Base-by-base conservation (phyloP, 75 land plant genomes). In the Pseudotsuga menziesii region DNA sequence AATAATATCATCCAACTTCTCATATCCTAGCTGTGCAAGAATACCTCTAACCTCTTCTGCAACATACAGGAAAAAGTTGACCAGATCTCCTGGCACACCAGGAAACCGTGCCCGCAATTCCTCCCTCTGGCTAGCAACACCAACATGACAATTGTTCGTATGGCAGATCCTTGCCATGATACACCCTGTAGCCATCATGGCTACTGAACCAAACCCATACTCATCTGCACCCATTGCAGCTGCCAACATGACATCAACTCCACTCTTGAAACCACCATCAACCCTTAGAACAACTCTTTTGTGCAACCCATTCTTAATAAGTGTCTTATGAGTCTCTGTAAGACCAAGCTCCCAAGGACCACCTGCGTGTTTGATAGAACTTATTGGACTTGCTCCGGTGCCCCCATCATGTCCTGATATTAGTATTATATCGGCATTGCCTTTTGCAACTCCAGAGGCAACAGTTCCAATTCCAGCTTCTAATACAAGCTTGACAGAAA, bases 381-480 rank as follows among this genome's bases (percentile, higher is more conserved):
- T 95, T 69, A 93, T 79, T 13, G 96, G 98, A 73, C 96, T 93
- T 17, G 98, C 98, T 73, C 98, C 96, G 77, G 93, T 97, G 72
- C 99, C 99, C 57, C 99, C 99, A 84, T 97, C 99, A 84, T 95
- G 98, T 26, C 99, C 99, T 58, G 99, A 97, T 79, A 97, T 95
- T 98, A 92, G 82, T n/a, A n/a, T n/a, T n/a, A n/a, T n/a, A n/a
- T n/a, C n/a, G n/a, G n/a, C n/a, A n/a, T n/a, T n/a, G n/a, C n/a
- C n/a, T n/a, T n/a, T n/a, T n/a, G n/a, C n/a, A n/a, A n/a, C n/a
- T n/a, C n/a, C n/a, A n/a, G n/a, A n/a, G n/a, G n/a, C n/a, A n/a
- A n/a, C n/a, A n/a, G n/a, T n/a, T n/a, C n/a, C n/a, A n/a, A n/a
- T n/a, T n/a, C n/a, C n/a, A n/a, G n/a, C n/a, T n/a, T n/a, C n/a